Base-by-base conservation (phyloP, 2,329 filamentous ascomycete species). In the Sarocladium brachiariae region DNA sequence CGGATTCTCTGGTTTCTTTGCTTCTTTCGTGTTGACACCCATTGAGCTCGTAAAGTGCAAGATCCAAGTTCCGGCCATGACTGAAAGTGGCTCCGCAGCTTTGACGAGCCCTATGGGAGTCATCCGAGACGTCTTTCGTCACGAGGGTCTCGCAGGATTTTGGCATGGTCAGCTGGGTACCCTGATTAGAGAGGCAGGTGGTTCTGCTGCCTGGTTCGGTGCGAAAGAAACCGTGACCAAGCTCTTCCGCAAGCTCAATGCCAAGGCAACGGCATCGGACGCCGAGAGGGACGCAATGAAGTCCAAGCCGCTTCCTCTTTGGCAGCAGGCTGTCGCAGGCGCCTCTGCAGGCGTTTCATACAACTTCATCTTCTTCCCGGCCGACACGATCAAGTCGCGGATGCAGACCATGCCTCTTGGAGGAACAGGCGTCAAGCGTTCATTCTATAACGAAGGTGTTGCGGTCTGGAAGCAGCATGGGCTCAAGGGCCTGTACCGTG, bases 31-130 rank as follows among this genome's bases (percentile, higher is more conserved):
- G 27, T 80, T 99, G 54, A 99, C 93, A 0, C 93, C 93, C 0
- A 89, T 99, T 57, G 93, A 99, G 70, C 80, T 99, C 49, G 87
- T 99, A 64, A 99, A 99, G 71, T 99, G 93, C 78, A 95, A 93
- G 70, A 95, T 99, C 71, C 93, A 99, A 67, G 91, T 92, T 1
- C 89, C 78, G 9, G 62, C 60, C 14, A 64, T 70, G 1, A 63
- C 66, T 2, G 69, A 70, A 21, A 65, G 63, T 21, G 62, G 61
- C 2, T 66, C 66, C 2, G 73, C 71, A 19, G 73, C 71, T 11
- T 69, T 77, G 2, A 76, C 87, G 4, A 78, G 80, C 1, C 85
- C 90, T 0, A 63, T 88, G 11, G 70, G 79, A 4, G 83, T 96
- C 37, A 86, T 97, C 38, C 75, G 77, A 23, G 82, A 90, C 24